phyloP scores from a whole-genome alignment of 148 eudicot species.

The Amaranthus palmeri region DNA sequence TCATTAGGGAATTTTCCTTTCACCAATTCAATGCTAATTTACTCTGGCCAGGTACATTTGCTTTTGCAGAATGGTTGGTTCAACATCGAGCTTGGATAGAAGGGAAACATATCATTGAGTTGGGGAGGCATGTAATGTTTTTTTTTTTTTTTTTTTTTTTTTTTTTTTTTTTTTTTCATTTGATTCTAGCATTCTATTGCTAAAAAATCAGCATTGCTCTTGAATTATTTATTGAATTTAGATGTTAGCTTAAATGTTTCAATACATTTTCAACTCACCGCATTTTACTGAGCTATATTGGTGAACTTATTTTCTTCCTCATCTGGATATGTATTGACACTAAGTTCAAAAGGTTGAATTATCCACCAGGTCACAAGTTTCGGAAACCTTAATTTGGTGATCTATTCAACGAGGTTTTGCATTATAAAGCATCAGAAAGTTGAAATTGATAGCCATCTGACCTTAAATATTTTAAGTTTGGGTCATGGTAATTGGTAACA shows the following conservation, averaged over 20 bases:
- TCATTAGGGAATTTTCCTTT: slow-evolving; percentile 83
- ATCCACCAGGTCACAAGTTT: too few species aligned
- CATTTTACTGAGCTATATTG: neutral
- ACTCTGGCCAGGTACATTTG: slow-evolving; percentile 98
- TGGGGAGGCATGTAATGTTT: slow-evolving; percentile 71
- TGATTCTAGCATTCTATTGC: too few species aligned
- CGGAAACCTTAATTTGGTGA: too few species aligned
- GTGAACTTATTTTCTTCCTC: too few species aligned
- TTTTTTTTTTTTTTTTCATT: neutral
- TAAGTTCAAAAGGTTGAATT: neutral
- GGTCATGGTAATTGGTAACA: neutral
- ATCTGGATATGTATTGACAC: neutral
- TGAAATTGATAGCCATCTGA: neutral
- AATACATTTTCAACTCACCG: neutral
- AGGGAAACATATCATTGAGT: slow-evolving; percentile 64
- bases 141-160: neutral
- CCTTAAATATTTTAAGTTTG: neutral
- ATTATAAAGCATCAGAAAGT: neutral
- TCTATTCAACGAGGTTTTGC: neutral
- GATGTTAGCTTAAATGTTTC: neutral
- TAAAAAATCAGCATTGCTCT: neutral
- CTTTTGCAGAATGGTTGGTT: slow-evolving; percentile 89
- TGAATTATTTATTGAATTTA: neutral
- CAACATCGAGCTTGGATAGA: slow-evolving; percentile 63
- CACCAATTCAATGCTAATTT: slow-evolving; percentile 94